Conservation (phyloP, 2,329 filamentous ascomycete species). For the Xylariaceae sp. region DNA sequence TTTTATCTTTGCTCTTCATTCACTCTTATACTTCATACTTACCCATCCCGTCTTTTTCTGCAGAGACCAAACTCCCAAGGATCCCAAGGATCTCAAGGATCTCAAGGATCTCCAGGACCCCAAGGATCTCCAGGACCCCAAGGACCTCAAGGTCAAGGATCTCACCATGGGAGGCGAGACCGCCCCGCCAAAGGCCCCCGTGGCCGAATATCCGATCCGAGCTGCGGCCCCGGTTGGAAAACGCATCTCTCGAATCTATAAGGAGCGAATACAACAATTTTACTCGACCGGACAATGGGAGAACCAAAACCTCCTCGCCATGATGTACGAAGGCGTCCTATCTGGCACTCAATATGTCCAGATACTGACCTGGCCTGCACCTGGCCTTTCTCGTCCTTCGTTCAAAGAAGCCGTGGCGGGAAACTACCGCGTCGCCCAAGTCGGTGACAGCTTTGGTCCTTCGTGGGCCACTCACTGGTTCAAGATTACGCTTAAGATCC, state of each 20-base stretch:
- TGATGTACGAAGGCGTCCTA: slow-evolving; percentile 62
- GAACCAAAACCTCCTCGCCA: slow-evolving; percentile 66
- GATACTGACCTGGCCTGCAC: slow-evolving; percentile 80
- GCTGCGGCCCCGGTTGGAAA: slow-evolving; percentile 59
- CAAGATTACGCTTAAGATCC: slow-evolving; percentile 73
- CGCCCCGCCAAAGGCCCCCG: slow-evolving; percentile 38
- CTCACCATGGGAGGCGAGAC: slow-evolving; percentile 48
- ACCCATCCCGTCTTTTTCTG: slow-evolving; percentile 2
- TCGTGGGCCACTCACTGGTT: slow-evolving; percentile 99
- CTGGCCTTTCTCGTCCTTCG: slow-evolving; percentile 69
- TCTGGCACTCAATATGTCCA: slow-evolving; percentile 72
- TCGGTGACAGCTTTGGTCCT: slow-evolving; percentile 79
- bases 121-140: too few relatives aligned
- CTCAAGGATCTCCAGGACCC: too few relatives aligned
- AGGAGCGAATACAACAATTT: slow-evolving; percentile 75
- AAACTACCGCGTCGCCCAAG: slow-evolving; percentile 65
- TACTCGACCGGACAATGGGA: slow-evolving; percentile 74
- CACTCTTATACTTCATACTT: slow-evolving; percentile 6
- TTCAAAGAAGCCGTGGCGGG: slow-evolving; percentile 79
- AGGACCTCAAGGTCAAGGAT: neutral
- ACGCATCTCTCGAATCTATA: slow-evolving; percentile 79
- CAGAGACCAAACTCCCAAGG: slow-evolving; percentile 11
- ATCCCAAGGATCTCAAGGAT: slow-evolving; percentile 1
- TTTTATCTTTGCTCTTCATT: neutral
- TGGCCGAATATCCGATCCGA: slow-evolving; percentile 47